Base-by-base conservation (phyloP, 1,139 yeast genomes). In the Diutina siamensis region DNA sequence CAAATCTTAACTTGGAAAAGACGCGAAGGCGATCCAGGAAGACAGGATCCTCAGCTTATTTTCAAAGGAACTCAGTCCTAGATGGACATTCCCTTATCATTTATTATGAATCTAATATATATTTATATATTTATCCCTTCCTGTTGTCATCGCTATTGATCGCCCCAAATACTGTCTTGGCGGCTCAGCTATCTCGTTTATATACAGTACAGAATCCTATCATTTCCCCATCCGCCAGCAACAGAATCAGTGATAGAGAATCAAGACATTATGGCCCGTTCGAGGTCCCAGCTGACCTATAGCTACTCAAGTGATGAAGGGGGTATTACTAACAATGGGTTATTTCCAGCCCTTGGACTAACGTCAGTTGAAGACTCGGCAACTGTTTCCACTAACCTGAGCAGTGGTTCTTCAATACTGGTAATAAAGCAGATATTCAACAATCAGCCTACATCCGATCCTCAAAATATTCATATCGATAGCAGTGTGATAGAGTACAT, bases 1-100 rank as follows among this genome's bases (percentile, higher is more conserved):
- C 42, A 38, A 17, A 38, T 38, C 20, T 18, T 38, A 2, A 38
- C 32, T 10, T 38, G 42, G 42, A 38, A 38, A 17, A 22, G 42
- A 10, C 19, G 33, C 9, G 42, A 38, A 12, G 33, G 33, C 20
- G 42, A 38, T 17, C 10, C n/a, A 9, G 33, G 15, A 8, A 27
- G 32, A 7, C 32, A 38, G 4, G 42, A 38, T 20, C 42, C 42
- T 2, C 42, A 38, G 20, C 8, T n/a, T 20, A 38, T 38, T 25
- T 25, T 25, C 28, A 5, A 25, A 10, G 28, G n/a, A n/a, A n/a
- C n/a, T n/a, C n/a, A n/a, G n/a, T n/a, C n/a, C n/a, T n/a, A n/a
- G n/a, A n/a, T n/a, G n/a, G n/a, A n/a, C n/a, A n/a, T n/a, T n/a
- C n/a, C n/a, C n/a, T n/a, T n/a, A n/a, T n/a, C n/a, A n/a, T n/a